Percentiles rank a stretch among this genome's conserved stretches.
Evolutionary conservation across 257 asterid species (phyloP).

Genomic region (Fraxinus cuspidata): DNA sequence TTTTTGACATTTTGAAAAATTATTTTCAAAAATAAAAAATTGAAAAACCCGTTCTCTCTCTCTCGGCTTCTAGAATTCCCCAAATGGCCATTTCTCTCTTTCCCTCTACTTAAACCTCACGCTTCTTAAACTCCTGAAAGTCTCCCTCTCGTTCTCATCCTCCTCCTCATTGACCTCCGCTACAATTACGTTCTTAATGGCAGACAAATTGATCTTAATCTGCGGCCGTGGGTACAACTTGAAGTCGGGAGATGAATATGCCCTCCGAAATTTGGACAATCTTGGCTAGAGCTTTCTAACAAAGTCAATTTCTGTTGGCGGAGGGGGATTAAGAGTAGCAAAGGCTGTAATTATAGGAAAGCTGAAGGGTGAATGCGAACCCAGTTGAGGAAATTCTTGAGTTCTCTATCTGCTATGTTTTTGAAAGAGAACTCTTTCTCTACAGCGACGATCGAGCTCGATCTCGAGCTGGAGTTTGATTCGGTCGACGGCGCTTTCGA

Average conservation of each 20-base stretch:
- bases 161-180: slow-evolving; percentile 52
- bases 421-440: slow-evolving; percentile 81
- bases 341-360: slow-evolving; percentile 76
- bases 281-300: slow-evolving; percentile 85
- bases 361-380: slow-evolving; percentile 66
- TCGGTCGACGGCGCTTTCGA: slow-evolving; percentile 33
- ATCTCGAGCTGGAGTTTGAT: slow-evolving; percentile 22
- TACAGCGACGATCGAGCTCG: slow-evolving; percentile 64
- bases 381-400: slow-evolving; percentile 84
- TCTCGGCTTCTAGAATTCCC: slow-evolving; percentile 80
- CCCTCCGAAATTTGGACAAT: slow-evolving; percentile 71
- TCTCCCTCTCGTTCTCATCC: slow-evolving; percentile 46
- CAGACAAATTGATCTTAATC: slow-evolving; percentile 69
- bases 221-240: slow-evolving; percentile 58
- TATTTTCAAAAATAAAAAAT: too few species aligned
- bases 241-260: slow-evolving; percentile 85
- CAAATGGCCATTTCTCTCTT: slow-evolving; percentile 64
- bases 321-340: slow-evolving; percentile 47
- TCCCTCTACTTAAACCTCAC: slow-evolving; percentile 56
- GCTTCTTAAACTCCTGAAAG: slow-evolving; percentile 52
- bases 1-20: too few species aligned
- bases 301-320: slow-evolving; percentile 78
- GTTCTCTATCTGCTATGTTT: slow-evolving; percentile 72
- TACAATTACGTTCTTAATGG: slow-evolving; percentile 76
- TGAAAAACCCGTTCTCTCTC: too few species aligned